Evolutionary conservation across 208 protist genomes (phyloP), one percentile per base, ranked within the genome.

Genomic region (Trypanosoma vivax): DNA sequence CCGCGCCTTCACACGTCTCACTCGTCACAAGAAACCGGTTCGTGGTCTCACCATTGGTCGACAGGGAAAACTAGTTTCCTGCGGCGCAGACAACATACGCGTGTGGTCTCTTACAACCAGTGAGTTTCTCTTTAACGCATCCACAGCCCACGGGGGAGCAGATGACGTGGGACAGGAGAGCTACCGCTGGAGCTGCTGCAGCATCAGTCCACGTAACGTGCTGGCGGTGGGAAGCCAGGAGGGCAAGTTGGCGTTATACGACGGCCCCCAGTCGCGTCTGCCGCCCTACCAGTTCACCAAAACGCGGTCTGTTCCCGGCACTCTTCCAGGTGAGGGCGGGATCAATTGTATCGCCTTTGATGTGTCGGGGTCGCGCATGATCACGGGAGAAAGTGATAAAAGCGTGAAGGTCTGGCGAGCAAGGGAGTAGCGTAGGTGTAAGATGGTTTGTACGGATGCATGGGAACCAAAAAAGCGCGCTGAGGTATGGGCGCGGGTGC

Each of bases 1-100:
- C 18, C 74, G 70, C 46, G 31, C 74, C n/a, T 39, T 75, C 1
- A 68, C 73, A 14, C 60, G 78, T 2, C 73, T 99, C 3, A 99
- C 98, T 16, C 90, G 99, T 42, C 98, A 99, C 82, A 99, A 99
- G 83, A 99, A 99, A 67, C 69, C 83, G 16, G 92, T 99, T 6
- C 86, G 98, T 21, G 74, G 86, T 16, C 27, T 99, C 9, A 61
- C 77, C 1, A 19, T 98, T 19, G 92, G 95, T 51, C 79, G 85
- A 7, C 70, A 62, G 16, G 95, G 98, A 54, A 86, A 76, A 39
- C 97, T 99, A 33, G 89, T 89, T 3, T 94, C 92, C 0, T 98
- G 79, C 34, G 84, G 89, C 10, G 74, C 96, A 0, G 98, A 99
- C 70, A 90, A 98, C 39, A 92, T 99, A 21, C 99, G 98, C 28